phyloP scores from a whole-genome alignment of 1,284 basidiomycete genomes.

The Cutaneotrichosporon spelunceum region DNA sequence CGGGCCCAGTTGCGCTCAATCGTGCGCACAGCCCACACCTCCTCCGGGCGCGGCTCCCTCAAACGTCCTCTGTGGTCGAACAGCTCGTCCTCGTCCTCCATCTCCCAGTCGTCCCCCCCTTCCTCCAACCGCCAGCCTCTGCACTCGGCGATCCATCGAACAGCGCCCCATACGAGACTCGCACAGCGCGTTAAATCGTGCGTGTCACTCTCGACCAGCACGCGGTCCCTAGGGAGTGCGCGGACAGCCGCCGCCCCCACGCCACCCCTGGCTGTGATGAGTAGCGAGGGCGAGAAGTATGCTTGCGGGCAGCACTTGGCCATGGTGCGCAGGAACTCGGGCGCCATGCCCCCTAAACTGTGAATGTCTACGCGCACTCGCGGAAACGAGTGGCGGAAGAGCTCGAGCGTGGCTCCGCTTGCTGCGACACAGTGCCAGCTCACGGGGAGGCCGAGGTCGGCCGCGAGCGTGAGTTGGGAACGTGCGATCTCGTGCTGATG shows the following conservation, averaged over 20 bases:
- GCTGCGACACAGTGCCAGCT: conserved; percentile 53
- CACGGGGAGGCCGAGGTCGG: conserved; percentile 49
- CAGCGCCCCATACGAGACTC: conserved; percentile 43
- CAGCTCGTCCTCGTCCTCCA: conserved; percentile 28
- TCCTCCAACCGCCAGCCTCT: conserved; percentile 47
- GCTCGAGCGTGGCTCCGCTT: conserved; percentile 47
- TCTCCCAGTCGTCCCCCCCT: conserved; percentile 25
- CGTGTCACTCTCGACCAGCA: conserved; percentile 53
- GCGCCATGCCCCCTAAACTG: conserved; percentile 43
- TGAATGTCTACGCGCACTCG: conserved; percentile 50
- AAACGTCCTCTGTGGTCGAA: conserved; percentile 21
- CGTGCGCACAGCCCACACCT: conserved; percentile 36
- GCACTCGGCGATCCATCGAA: conserved; percentile 40
- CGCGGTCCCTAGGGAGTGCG: conserved; percentile 38
- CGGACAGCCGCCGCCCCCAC: conserved; percentile 43
- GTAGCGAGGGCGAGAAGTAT: conserved; percentile 53
- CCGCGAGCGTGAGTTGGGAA: conserved; percentile 50
- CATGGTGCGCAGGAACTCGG: conserved; percentile 16
- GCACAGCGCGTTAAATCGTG: conserved; percentile 39
- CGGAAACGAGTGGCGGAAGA: conserved; percentile 42
- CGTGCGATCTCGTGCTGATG: conserved; percentile 51
- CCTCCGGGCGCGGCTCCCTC: conserved; percentile 10
- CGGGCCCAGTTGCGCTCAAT: conserved; percentile 51
- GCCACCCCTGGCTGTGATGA: conserved; percentile 48
- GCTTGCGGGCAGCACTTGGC: conserved; percentile 45